Conservation (phyloP, 176 grass and related monocot genomes). For the Triticum monococcum region DNA sequence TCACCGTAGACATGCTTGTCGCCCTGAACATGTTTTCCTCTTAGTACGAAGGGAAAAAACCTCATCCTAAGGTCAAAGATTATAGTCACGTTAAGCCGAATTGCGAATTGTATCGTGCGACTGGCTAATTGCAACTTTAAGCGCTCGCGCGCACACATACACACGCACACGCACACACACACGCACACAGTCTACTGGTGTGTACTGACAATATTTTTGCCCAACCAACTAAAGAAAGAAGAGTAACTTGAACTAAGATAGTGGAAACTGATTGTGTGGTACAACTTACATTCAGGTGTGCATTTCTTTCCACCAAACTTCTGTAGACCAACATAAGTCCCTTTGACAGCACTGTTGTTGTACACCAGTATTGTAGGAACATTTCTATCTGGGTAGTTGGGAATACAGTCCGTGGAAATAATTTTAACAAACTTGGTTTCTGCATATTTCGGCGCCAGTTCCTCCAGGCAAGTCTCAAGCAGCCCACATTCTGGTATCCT, state of each 20-base stretch:
- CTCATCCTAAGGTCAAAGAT: background rate
- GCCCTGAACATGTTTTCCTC: background rate
- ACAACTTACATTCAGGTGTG: constrained; percentile 91
- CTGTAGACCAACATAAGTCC: constrained; percentile 73
- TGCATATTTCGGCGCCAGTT: constrained; percentile 76
- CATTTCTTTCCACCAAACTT: constrained; percentile 81
- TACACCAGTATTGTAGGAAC: constrained; percentile 96
- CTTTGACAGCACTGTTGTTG: constrained; percentile 95
- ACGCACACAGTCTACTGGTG: too few relatives aligned
- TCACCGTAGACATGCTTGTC: background rate
- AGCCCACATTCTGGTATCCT: constrained; percentile 86
- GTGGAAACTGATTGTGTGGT: background rate
- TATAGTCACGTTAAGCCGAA: background rate
- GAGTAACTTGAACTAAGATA: background rate
- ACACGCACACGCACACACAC: too few relatives aligned
- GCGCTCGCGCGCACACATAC: too few relatives aligned
- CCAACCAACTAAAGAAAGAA: too few relatives aligned
- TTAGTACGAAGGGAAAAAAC: background rate
- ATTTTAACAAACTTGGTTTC: constrained; percentile 96
- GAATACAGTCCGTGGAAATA: constrained; percentile 92
- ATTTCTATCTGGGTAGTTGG: constrained; percentile 88
- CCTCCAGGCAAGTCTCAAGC: constrained; percentile 80
- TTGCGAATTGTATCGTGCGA: background rate
- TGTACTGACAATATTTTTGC: too few relatives aligned
- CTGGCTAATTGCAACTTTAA: background rate